phyloP scores from a whole-genome alignment of 257 asterid species.

The Echites panduratus region DNA sequence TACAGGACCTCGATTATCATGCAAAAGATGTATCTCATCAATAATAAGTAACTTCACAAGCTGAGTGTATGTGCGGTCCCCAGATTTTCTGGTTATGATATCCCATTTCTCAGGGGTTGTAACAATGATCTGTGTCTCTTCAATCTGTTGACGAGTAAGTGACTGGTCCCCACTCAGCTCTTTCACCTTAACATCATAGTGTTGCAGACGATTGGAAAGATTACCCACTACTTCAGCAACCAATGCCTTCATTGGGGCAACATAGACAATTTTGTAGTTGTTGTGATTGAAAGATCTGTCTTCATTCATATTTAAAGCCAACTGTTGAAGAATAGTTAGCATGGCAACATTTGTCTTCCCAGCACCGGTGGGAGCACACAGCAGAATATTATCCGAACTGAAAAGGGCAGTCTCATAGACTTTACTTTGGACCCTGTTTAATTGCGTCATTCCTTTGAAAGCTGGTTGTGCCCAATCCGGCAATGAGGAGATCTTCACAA shows the following conservation, averaged over 20 bases:
- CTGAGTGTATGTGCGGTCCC: conserved; percentile 43
- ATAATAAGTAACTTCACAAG: conserved; percentile 35
- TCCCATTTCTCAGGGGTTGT: conserved; percentile 50
- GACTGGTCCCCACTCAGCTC: conserved; percentile 44
- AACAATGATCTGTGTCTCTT: conserved; percentile 43
- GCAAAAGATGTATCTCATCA: conserved; percentile 41
- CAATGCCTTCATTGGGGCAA: conserved; percentile 46
- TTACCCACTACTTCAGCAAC: conserved; percentile 47
- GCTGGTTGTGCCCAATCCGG: conserved; percentile 46
- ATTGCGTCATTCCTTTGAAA: conserved; percentile 34
- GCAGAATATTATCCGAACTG: conserved; percentile 29
- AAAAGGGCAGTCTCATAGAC: conserved; percentile 41
- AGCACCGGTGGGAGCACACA: conserved; percentile 49
- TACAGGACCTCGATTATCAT: conserved; percentile 43
- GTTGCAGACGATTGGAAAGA: conserved; percentile 33
- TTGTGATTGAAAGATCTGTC: conserved; percentile 29
- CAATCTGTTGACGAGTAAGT: conserved; percentile 41
- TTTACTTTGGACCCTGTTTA: conserved; percentile 40
- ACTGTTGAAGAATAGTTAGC: conserved; percentile 40
- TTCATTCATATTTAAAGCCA: conserved; percentile 29
- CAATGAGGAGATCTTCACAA: conserved; percentile 28
- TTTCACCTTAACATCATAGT: conserved; percentile 35
- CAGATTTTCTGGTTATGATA: conserved; percentile 41
- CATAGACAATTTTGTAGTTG: conserved; percentile 38
- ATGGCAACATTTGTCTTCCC: conserved; percentile 47